Base-by-base conservation (phyloP, 116 monocot genomes). In the Posidonia oceanica region DNA sequence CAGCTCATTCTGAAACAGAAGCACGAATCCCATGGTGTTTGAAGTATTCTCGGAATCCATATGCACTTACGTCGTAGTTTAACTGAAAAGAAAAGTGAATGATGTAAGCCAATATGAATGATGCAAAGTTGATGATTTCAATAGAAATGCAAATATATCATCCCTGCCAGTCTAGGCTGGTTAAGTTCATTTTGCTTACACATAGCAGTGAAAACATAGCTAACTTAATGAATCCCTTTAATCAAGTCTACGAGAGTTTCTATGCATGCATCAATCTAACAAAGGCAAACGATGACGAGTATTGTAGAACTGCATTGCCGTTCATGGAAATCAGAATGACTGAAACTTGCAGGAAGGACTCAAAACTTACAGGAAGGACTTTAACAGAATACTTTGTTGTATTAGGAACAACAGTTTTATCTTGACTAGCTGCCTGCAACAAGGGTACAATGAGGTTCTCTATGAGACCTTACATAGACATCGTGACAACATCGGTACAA, bases 21-120 rank as follows among this genome's bases (percentile, higher is more conserved):
- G 74, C 73, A 36, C 66, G 58, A 59, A 91, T 78, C 13, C 84
- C 83, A 55, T 95, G 84, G 70, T 67, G 79, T 80, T 88, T 91
- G 86, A 95, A 91, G 71, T 78, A 95, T 69, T 95, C 95, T 36
- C 88, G 76, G 68, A 95, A 95, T 12, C 95, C 95, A 64, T 91
- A 95, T 6, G 86, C 61, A 71, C 88, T 95, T 48, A 76, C 54
- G 52, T 95, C 88, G 56, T 95, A 86, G 64, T 88, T 91, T 59
- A 78, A 95, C 94, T 95, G 91, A 70, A 78, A 40, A 10, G 36
- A 55, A 22, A 78, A 59, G 8, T 23, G 29, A 60, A 7, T 8
- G 18, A 15, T 5, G 56, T 56, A 57, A 17, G 29, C 18, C 18
- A 20, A 57, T 4, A 57, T 57, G 16, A 17, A 57, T 57, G 21